Conservation (phyloP, 2,329 filamentous ascomycete species). For the Epicoccum sorghinum region DNA sequence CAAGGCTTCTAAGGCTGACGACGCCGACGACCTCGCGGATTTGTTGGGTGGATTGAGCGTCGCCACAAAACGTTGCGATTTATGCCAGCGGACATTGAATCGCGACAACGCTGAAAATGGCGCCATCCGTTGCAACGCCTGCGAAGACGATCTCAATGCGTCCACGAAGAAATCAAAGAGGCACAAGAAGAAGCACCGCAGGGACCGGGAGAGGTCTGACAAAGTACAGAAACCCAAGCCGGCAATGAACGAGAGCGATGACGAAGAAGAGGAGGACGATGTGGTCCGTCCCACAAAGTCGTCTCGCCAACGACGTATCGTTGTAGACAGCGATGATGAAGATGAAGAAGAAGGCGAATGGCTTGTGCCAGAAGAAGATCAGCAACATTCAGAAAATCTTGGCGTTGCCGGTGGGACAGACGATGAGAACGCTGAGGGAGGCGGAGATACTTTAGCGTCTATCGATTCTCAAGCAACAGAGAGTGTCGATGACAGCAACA, state of each 20-base stretch:
- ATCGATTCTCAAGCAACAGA: slow-evolving; percentile 73
- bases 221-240: slow-evolving; percentile 52
- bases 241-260: slow-evolving; percentile 37
- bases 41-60: slow-evolving; percentile 86
- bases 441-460: slow-evolving; percentile 76
- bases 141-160: slow-evolving; percentile 73
- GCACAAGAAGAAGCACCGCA: slow-evolving; percentile 53
- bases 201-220: slow-evolving; percentile 43
- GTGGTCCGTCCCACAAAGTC: slow-evolving; percentile 19
- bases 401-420: slow-evolving; percentile 83
- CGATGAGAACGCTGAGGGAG: slow-evolving; percentile 86
- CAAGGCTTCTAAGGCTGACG: slow-evolving; percentile 58
- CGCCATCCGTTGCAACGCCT: slow-evolving; percentile 71
- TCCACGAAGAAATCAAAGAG: slow-evolving; percentile 49
- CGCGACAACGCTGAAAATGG: slow-evolving; percentile 60
- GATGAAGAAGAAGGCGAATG: slow-evolving; percentile 76
- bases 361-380: slow-evolving; percentile 74
- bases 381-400: slow-evolving; percentile 66
- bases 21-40: slow-evolving; percentile 83
- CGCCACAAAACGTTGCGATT: slow-evolving; percentile 76
- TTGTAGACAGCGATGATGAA: slow-evolving; percentile 72
- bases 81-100: slow-evolving; percentile 75
- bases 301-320: slow-evolving; percentile 47
- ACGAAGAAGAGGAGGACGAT: slow-evolving; percentile 31
- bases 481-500: slow-evolving; percentile 57